A percentile compares a stretch with the other conserved stretches of the same genome.
Conservation (phyloP, 2,329 filamentous ascomycete genomes). For the Talaromyces sp. region DNA sequence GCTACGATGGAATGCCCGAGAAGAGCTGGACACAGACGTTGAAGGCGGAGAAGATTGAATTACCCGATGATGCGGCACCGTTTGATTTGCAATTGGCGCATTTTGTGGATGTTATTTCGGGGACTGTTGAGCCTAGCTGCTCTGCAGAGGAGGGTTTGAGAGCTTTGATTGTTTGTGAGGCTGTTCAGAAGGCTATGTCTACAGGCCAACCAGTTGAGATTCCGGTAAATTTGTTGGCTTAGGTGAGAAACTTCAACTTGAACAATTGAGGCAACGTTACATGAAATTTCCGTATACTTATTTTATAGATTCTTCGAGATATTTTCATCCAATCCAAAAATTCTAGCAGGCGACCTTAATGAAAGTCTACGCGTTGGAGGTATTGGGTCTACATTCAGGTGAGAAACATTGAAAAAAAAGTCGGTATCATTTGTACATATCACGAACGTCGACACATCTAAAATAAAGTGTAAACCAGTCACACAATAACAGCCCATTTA, state of each 20-base stretch:
- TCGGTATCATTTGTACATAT: no score
- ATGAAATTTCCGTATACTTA: no score
- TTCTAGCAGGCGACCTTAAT: no score
- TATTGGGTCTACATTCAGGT: no score
- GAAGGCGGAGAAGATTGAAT: constrained; percentile 32
- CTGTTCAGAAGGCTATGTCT: constrained; percentile 51
- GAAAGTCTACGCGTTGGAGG: no score
- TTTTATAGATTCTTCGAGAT: no score
- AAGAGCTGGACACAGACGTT: constrained; percentile 50
- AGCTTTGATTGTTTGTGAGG: constrained; percentile 57
- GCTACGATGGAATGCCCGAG: constrained; percentile 42
- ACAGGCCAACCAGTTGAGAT: constrained; percentile 40
- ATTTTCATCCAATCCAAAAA: no score
- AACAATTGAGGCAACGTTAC: no score
- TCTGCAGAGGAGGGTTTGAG: constrained; percentile 53
- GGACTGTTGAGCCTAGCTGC: constrained; percentile 50
- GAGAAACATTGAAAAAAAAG: no score
- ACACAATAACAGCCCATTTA: no score
- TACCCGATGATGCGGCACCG: constrained; percentile 40
- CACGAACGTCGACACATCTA: not conserved
- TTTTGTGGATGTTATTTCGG: constrained; percentile 54
- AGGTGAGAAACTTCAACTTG: no score
- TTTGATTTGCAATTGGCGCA: constrained; percentile 58
- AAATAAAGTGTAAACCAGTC: not conserved
- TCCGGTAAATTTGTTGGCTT: constrained; percentile 20